These are phyloP conservation scores for Pinus albicaulis DNA, from an alignment of 75 land plant species.

Conservation along the genomic window DNA sequence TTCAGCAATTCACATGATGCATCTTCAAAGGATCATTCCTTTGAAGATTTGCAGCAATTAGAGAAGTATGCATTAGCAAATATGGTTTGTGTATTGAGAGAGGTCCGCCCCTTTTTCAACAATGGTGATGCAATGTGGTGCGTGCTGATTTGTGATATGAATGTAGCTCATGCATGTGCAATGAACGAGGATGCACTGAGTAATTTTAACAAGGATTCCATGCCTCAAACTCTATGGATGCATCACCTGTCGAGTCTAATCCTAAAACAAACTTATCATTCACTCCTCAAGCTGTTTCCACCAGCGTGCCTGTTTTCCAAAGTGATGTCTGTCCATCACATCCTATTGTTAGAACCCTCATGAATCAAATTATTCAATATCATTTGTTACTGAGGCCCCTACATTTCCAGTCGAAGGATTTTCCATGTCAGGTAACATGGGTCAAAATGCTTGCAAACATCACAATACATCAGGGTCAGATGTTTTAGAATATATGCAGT, in stretches of 20 bases:
- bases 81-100: constrained; percentile 62
- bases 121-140: constrained; percentile 89
- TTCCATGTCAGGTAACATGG: constrained; percentile 16
- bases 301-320: constrained; percentile 15
- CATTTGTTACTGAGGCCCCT: constrained; percentile 13
- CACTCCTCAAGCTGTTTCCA: neutral
- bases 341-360: constrained; percentile 17
- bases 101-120: constrained; percentile 59
- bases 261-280: neutral
- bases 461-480: constrained; percentile 2
- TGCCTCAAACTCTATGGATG: neutral
- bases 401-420: constrained; percentile 21
- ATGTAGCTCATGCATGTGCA: constrained; percentile 65
- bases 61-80: constrained; percentile 58
- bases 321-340: constrained; percentile 18
- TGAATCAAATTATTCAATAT: constrained; percentile 16
- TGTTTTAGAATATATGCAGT: neutral
- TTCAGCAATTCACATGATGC: constrained; percentile 42
- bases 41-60: constrained; percentile 59
- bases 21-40: constrained; percentile 32
- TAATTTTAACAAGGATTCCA: constrained; percentile 18
- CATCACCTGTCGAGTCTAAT: constrained; percentile 4
- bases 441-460: constrained; percentile 9
- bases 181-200: constrained; percentile 48
- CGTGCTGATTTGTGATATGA: constrained; percentile 78